Evolutionary conservation across 1,284 basidiomycete species (phyloP).

Genomic region (Melampsora americana): DNA sequence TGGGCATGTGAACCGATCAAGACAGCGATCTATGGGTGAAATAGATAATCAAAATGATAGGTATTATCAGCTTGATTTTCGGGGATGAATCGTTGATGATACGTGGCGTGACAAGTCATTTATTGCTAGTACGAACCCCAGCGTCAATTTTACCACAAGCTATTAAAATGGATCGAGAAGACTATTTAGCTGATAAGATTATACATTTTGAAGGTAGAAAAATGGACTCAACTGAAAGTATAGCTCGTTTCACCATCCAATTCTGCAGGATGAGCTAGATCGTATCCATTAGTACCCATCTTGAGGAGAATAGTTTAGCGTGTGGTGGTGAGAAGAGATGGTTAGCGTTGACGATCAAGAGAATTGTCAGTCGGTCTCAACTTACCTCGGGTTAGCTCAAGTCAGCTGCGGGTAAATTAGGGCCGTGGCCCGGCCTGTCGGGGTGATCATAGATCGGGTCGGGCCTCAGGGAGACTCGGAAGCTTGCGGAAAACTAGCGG

Average conservation of each 20-base stretch:
- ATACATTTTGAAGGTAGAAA: not conserved
- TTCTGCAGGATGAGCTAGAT: slow-evolving; percentile 41
- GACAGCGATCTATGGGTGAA: slow-evolving; percentile 53
- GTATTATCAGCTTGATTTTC: not conserved
- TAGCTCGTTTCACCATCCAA: slow-evolving; percentile 43
- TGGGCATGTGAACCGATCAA: slow-evolving; percentile 85
- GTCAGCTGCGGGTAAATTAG: too few species aligned
- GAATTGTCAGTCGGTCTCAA: too few species aligned
- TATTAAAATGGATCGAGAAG: slow-evolving; percentile 4
- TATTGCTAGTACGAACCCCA: slow-evolving; percentile 19
- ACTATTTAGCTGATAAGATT: not conserved
- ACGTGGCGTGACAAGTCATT: not conserved
- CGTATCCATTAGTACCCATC: slow-evolving; percentile 35
- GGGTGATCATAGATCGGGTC: too few species aligned
- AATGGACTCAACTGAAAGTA: slow-evolving; percentile 42
- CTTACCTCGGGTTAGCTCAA: too few species aligned
- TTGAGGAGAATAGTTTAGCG: not conserved
- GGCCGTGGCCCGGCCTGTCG: too few species aligned
- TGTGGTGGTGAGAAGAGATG: too few species aligned
- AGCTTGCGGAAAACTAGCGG: too few species aligned
- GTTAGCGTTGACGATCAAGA: too few species aligned
- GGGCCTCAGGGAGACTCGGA: too few species aligned
- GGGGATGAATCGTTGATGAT: not conserved
- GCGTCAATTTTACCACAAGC: slow-evolving; percentile 44
- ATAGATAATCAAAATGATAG: not conserved